phyloP scores from a whole-genome alignment of 495 filamentous ascomycete genomes.

The Trichoderma virens region DNA sequence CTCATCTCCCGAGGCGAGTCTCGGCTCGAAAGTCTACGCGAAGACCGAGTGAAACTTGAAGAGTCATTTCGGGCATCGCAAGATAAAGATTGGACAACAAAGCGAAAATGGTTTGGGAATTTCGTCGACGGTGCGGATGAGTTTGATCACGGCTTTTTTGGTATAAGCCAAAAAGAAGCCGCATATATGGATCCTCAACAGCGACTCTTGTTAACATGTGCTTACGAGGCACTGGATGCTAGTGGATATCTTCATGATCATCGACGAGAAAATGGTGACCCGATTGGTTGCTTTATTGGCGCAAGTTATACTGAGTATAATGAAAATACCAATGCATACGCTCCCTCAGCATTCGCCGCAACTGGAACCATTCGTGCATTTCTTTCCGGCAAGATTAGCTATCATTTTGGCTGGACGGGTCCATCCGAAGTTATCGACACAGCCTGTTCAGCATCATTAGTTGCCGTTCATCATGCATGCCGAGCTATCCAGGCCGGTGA shows the following conservation, averaged over 20 bases:
- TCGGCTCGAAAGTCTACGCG: conserved; percentile 44
- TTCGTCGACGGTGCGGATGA: conserved; percentile 22
- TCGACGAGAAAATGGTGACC: conserved; percentile 36
- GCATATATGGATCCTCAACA: conserved; percentile 46
- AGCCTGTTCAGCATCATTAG: conserved; percentile 42
- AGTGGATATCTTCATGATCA: conserved; percentile 35
- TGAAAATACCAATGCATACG: conserved; percentile 23
- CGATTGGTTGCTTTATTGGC: conserved; percentile 26
- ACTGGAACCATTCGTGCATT: conserved; percentile 26
- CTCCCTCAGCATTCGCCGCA: conserved; percentile 19
- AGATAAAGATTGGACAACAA: conserved; percentile 9
- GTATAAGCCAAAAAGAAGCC: conserved; percentile 37
- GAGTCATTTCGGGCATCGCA: conserved; percentile 13
- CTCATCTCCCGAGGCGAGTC: conserved; percentile 30
- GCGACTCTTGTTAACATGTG: conserved; percentile 38
- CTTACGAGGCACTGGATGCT: conserved; percentile 40
- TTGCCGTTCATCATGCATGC: conserved; percentile 39
- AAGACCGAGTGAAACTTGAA: conserved; percentile 54
- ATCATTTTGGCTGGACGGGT: conserved; percentile 34
- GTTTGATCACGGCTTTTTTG: conserved; percentile 50
- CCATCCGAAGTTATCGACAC: conserved; percentile 34
- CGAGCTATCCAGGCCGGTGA: conserved; percentile 40
- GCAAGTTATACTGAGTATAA: conserved; percentile 22
- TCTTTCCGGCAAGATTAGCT: conserved; percentile 34
- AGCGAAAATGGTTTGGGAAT: conserved; percentile 22